Percentiles rank a stretch among this genome's conserved stretches.
Evolutionary conservation across 177 flowering plant genomes (phyloP).

Genomic region (Vitis hybrid): DNA sequence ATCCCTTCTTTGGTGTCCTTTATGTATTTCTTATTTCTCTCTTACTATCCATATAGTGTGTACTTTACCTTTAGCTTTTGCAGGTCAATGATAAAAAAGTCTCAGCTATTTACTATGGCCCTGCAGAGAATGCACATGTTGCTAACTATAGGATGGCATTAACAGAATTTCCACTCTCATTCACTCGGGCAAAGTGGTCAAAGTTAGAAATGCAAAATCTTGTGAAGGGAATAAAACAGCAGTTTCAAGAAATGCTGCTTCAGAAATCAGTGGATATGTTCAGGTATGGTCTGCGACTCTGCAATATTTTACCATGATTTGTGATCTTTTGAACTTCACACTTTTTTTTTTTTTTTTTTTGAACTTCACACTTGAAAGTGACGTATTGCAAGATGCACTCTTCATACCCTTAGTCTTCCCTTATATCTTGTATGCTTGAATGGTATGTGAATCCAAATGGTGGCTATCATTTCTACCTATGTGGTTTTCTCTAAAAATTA

Average conservation of each 20-base stretch:
- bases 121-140: slow-evolving; percentile 76
- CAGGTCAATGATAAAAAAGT: slow-evolving; percentile 50
- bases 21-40: background rate
- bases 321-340: background rate
- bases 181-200: slow-evolving; percentile 61
- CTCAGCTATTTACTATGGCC: slow-evolving; percentile 51
- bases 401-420: too few species aligned
- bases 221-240: slow-evolving; percentile 73
- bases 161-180: slow-evolving; percentile 42
- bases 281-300: slow-evolving; percentile 31
- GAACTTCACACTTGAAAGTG: background rate
- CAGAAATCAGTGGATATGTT: slow-evolving; percentile 41
- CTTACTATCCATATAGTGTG: background rate
- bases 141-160: slow-evolving; percentile 54
- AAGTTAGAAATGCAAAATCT: slow-evolving; percentile 61
- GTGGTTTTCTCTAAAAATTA: too few species aligned
- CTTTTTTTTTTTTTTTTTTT: too few species aligned
- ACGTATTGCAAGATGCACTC: too few species aligned
- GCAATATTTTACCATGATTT: background rate
- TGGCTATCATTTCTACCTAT: too few species aligned
- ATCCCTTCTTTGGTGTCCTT: background rate
- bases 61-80: slow-evolving; percentile 10
- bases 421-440: too few species aligned
- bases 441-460: too few species aligned
- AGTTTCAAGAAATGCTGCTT: slow-evolving; percentile 70